Evolutionary conservation across 129 eudicot species (phyloP), one percentile per base, ranked within the genome.

Genomic region (Mikania micrantha): DNA sequence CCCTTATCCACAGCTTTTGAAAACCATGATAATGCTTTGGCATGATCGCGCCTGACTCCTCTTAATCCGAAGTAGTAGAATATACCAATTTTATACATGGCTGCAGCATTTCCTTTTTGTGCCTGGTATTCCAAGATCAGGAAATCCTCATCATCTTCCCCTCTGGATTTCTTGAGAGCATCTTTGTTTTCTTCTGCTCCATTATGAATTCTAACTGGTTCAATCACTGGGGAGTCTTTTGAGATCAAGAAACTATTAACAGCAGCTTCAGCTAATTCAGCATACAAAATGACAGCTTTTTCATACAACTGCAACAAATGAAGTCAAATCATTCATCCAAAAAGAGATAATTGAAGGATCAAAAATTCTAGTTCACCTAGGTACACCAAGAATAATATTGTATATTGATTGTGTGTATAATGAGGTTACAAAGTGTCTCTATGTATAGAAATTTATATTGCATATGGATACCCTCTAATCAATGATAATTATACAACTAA

Each of bases 101-200:
- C 99, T 54, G 72, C 82, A 4, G 90, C 84, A 69, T 94, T 94
- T 41, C 99, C 99, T 82, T 89, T 89, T 66, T 89, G 96, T 29
- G 96, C 99, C 76, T 94, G 99, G 79, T 86, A 94, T 67, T 94
- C 96, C 83, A 85, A 57, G 29, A 94, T 89, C 73, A 84, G 99
- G 62, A 89, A 94, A 74, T 94, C 99, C 76, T 94, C 99, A 49
- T 94, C 99, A 42, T 94, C 96, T 72, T 93, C 96, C 53, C 96
- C 98, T 74, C 90, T 75, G 7, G 96, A 93, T 80, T 86, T 89
- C 78, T 95, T 80, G 52, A 94, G 62, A 19, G 95, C 96, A 60
- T 89, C 99, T 81, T 93, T 89, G 69, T 93, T 93, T 41, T 93
- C 98, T 82, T 94, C 95, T 12, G 93, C 88, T 41, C 99, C 99